Base-by-base conservation (phyloP, 2,329 filamentous ascomycete genomes). In the Penicillium hordei region DNA sequence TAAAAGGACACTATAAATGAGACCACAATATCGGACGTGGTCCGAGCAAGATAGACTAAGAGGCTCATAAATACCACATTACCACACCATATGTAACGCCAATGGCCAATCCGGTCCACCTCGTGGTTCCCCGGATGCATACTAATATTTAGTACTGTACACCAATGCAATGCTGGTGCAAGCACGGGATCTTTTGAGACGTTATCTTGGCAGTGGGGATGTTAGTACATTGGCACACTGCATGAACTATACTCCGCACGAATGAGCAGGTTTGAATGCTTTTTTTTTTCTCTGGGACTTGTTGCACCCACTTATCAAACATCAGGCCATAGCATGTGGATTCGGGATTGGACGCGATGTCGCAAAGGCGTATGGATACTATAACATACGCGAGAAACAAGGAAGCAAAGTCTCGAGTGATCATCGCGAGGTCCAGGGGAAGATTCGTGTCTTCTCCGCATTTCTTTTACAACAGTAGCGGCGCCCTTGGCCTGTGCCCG, bases 321-420 rank as follows among this genome's bases (percentile, higher is more conserved):
- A 45, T 49, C 53, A 57, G 57, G 12, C 45, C 43, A 57, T 36
- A 31, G 29, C 23, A 39, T 52, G 49, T 52, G 49, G 33, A 57
- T 53, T 31, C 34, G 36, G 29, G 45, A 46, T 43, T 34, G 55
- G 36, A 44, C 27, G 39, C 39, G 42, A 50, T 45, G 19, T 34
- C 40, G 21, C 10, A 46, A 42, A 39, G 6, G 29, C 49, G 40
- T 40, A 17, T 5, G 46, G 48, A 13, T 40, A 50, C 4, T n/a
- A 23, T 3, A 23, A 23, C 21, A 23, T 23, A 13, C 12, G 13
- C 1, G 12, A 27, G 17, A 29, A 27, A 13, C 1, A 31, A 42
- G 19, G 6, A 21, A 27, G 9, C 1, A 23, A 42, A 29, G n/a
- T 23, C 23, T 8, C 10, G 23, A 50, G 25, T 21, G 13, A 39